Conservation (phyloP, 306 rosid species). For the Trifolium repens region DNA sequence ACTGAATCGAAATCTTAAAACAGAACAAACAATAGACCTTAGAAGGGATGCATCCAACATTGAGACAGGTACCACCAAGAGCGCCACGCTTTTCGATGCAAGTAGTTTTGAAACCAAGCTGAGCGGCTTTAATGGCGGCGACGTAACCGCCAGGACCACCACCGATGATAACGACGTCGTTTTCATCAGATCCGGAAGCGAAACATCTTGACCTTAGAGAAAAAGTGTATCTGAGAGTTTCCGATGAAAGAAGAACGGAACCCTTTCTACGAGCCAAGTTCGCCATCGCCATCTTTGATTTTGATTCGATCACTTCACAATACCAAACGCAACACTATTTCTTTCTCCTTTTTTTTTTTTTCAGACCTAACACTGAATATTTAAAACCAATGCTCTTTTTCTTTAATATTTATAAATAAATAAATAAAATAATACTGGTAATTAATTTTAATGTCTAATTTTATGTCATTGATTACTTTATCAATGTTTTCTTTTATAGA, state of each 20-base stretch:
- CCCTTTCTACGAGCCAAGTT: slow-evolving; percentile 86
- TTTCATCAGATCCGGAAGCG: slow-evolving; percentile 90
- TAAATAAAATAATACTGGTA: neutral
- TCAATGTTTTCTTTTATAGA: too few species aligned
- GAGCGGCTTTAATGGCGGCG: slow-evolving; percentile 98
- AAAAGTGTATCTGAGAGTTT: slow-evolving; percentile 54
- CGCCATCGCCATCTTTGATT: slow-evolving; percentile 68
- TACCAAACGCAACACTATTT: neutral
- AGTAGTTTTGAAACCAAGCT: slow-evolving; percentile 93
- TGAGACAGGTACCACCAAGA: slow-evolving; percentile 98
- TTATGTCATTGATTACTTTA: neutral
- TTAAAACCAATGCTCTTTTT: neutral
- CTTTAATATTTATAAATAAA: slow-evolving; percentile 12
- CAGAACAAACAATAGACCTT: slow-evolving; percentile 54
- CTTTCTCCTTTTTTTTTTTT: neutral
- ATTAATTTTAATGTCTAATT: neutral
- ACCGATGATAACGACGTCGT: slow-evolving; percentile 95
- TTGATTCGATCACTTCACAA: slow-evolving; percentile 1
- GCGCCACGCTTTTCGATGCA: slow-evolving; percentile 98
- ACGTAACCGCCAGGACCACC: slow-evolving; percentile 99
- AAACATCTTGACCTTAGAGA: slow-evolving; percentile 53
- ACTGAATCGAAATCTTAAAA: neutral
- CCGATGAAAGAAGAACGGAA: slow-evolving; percentile 58
- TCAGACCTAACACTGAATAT: slow-evolving; percentile 9
- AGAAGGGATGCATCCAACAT: slow-evolving; percentile 99